phyloP scores from a whole-genome alignment of 176 grass and related monocot genomes.

The Oryza meyeriana region DNA sequence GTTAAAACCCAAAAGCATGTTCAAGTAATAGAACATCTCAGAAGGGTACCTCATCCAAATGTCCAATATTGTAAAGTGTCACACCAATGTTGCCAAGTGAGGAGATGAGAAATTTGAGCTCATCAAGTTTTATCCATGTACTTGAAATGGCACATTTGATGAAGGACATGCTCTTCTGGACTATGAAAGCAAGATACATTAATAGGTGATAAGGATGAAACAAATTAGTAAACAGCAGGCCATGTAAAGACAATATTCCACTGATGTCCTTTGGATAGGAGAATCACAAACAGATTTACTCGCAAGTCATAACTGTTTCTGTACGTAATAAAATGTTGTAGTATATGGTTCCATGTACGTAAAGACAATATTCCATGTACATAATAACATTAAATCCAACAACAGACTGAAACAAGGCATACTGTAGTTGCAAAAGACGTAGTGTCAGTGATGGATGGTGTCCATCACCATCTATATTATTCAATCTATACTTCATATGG shows the following conservation, averaged over 20 bases:
- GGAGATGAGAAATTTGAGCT: conserved; percentile 75
- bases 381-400: not conserved
- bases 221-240: not conserved
- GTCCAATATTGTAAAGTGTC: conserved; percentile 57
- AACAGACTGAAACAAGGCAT: conserved; percentile 3
- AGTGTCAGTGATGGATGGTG: not conserved
- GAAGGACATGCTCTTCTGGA: conserved; percentile 58
- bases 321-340: not conserved
- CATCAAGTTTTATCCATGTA: conserved; percentile 48
- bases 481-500: not conserved
- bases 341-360: too few relatives aligned
- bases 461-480: not conserved
- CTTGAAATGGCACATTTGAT: conserved; percentile 57
- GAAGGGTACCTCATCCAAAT: conserved; percentile 63
- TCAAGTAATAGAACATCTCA: conserved; percentile 5
- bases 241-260: conserved; percentile 15
- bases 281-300: conserved; percentile 3
- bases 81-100: conserved; percentile 55
- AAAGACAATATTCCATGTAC: too few relatives aligned
- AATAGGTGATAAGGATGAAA: conserved; percentile 25
- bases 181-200: conserved; percentile 44
- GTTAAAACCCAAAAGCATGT: not conserved
- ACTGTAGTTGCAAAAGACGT: not conserved
- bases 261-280: conserved; percentile 1
- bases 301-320: conserved; percentile 9